Evolutionary conservation across 805 yeast species (phyloP), one percentile per base, ranked within the genome.

Genomic region (Nematodospora valgi): DNA sequence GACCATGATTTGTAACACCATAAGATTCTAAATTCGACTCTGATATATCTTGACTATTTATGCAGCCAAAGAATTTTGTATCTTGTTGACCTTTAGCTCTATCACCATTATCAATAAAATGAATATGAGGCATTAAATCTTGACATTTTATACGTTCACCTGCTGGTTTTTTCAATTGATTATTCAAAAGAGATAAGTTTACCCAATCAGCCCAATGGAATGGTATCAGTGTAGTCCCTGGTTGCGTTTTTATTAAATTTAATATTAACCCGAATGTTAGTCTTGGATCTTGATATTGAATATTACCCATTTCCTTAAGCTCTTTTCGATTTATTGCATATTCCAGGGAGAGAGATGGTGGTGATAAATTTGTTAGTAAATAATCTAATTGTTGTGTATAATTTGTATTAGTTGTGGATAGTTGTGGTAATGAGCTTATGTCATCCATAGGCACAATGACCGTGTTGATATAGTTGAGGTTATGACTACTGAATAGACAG

Each of bases 171-270:
- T 26, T 15, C 23, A 52, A 25, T 14, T 56, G 50, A 2, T 44
- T 31, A 37, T 72, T 61, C 17, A 75, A 47, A 12, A 47, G 45
- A 1, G 71, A 54, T 27, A 73, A 44, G 51, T 75, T 79, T 1
- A 70, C 66, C 80, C 80, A 75, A 45, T 75, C 81, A 15, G 64
- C 56, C 81, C 81, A 75, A 41, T 73, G 70, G 44, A 75, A 75
- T 20, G 72, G 70, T 0, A 75, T 32, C 8, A 11, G 2, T 10
- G 13, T 32, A 3, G 30, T 32, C 7, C 7, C 7, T 21, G 7
- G 9, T 14, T 32, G 3, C 10, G 11, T 25, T n/a, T 13, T 15
- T 5, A 32, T 21, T 4, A 17, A 20, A 10, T 32, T 32, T 2
- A 32, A 21, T 14, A 32, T 20, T 5, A 14, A 10, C 11, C 36